Percentiles rank a stretch among this genome's conserved stretches.
phyloP scores from a whole-genome alignment of 768 basidiomycete genomes.

The Boletus pseudo-olivaceus region DNA sequence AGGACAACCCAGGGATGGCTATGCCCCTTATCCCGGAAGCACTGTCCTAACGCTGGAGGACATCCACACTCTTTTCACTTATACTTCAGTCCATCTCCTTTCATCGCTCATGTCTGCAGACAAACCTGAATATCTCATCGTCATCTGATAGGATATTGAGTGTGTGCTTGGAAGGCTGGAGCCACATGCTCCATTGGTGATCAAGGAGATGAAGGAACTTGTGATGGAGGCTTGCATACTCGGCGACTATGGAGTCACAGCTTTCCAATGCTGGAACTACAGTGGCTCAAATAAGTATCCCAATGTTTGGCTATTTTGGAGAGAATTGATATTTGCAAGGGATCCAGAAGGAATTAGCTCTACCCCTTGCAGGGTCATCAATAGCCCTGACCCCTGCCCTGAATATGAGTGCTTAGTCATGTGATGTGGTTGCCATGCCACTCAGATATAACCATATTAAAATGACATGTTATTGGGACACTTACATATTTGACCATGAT shows the following conservation, averaged over 20 bases:
- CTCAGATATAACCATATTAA: no score
- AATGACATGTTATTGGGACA: no score
- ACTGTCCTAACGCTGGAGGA: not conserved
- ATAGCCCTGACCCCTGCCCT: no score
- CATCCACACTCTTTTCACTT: not conserved
- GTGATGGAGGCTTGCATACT: not conserved
- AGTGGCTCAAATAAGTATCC: no score
- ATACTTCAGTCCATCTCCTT: not conserved
- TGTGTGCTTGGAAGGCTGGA: not conserved
- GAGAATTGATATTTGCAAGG: no score
- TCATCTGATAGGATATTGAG: not conserved
- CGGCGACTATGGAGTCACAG: not conserved
- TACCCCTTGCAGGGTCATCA: no score
- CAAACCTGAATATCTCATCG: not conserved
- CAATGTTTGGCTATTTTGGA: no score
- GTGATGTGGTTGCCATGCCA: no score
- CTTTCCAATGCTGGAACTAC: constrained; percentile 13
- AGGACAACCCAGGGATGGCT: not conserved
- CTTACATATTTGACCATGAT: no score
- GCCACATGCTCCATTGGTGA: not conserved
- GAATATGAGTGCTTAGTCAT: no score
- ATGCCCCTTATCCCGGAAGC: not conserved
- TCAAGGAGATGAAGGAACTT: not conserved
- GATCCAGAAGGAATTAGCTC: no score
- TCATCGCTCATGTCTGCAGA: not conserved